phyloP scores from a whole-genome alignment of 2,329 filamentous ascomycete genomes.

The Onygenales sp. region DNA sequence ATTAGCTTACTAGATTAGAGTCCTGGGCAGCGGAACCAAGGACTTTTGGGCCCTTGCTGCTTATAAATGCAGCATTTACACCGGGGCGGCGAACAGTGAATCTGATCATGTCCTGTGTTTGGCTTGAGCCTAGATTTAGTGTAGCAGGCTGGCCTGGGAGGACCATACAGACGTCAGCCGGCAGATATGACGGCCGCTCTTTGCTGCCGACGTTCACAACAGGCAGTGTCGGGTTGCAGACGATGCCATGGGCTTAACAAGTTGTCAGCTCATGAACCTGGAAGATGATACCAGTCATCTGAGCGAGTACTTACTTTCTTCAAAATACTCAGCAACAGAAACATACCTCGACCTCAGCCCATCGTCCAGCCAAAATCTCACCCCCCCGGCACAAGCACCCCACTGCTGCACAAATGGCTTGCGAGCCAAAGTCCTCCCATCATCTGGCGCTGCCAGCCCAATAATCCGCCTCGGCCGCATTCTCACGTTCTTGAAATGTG shows the following conservation, averaged over 20 bases:
- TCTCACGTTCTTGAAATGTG: background rate
- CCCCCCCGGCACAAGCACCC: no score
- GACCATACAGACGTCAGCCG: constrained; percentile 57
- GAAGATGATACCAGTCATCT: background rate
- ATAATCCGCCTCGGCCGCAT: no score
- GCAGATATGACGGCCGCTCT: constrained; percentile 52
- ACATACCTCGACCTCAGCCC: no score
- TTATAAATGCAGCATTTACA: constrained; percentile 59
- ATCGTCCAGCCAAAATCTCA: no score
- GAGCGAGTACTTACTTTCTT: constrained; percentile 23
- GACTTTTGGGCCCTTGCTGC: constrained; percentile 42
- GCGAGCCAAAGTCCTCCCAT: no score
- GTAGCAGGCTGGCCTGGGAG: constrained; percentile 55
- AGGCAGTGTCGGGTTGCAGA: constrained; percentile 36
- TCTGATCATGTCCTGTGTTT: constrained; percentile 60
- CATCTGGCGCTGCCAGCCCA: no score
- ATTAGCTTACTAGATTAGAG: constrained; percentile 33
- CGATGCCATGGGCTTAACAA: constrained; percentile 28
- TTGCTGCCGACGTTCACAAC: constrained; percentile 57
- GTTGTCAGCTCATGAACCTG: constrained; percentile 1
- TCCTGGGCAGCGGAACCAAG: constrained; percentile 47
- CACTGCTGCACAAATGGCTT: no score
- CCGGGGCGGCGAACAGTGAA: constrained; percentile 61
- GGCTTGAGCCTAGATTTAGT: constrained; percentile 47
- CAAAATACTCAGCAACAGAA: constrained; percentile 42